Conservation (phyloP, 1,284 basidiomycete species). For the Wallemia mellicola region DNA sequence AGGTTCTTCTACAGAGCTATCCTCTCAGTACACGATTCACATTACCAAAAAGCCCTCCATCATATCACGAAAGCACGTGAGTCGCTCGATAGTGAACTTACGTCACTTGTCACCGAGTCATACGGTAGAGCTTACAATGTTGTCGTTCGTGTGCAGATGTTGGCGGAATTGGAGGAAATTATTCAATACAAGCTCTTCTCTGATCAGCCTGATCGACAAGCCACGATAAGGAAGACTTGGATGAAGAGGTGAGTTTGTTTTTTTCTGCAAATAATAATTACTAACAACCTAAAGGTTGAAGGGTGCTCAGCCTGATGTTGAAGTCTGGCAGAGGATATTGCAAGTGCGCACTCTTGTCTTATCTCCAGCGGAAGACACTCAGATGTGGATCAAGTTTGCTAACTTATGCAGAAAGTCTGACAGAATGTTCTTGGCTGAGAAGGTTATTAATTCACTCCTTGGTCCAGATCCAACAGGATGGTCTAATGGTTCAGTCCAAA, state of each 20-base stretch:
- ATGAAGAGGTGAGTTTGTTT: conserved; percentile 39
- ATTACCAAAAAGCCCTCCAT: conserved; percentile 62
- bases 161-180: conserved; percentile 94
- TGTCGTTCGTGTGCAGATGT: conserved; percentile 92
- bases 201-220: conserved; percentile 74
- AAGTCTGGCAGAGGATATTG: conserved; percentile 93
- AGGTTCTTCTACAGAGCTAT: conserved; percentile 90
- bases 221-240: conserved; percentile 67
- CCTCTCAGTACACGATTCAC: conserved; percentile 78
- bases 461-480: conserved; percentile 20
- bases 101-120: conserved; percentile 73
- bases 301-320: conserved; percentile 92
- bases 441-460: conserved; percentile 77
- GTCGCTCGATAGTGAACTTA: conserved; percentile 67
- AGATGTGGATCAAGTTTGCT: conserved; percentile 90
- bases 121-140: conserved; percentile 88
- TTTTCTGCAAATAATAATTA: not conserved
- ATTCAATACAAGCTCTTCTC: conserved; percentile 80
- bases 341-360: conserved; percentile 86
- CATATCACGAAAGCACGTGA: conserved; percentile 92
- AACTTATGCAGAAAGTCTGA: conserved; percentile 63
- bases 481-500: conserved; percentile 18
- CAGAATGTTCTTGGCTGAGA: conserved; percentile 67
- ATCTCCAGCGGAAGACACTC: conserved; percentile 72
- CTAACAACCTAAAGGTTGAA: conserved; percentile 29